Evolutionary conservation across 179 eudicot species (phyloP).

Genomic region (Monotropa hypopitys): DNA sequence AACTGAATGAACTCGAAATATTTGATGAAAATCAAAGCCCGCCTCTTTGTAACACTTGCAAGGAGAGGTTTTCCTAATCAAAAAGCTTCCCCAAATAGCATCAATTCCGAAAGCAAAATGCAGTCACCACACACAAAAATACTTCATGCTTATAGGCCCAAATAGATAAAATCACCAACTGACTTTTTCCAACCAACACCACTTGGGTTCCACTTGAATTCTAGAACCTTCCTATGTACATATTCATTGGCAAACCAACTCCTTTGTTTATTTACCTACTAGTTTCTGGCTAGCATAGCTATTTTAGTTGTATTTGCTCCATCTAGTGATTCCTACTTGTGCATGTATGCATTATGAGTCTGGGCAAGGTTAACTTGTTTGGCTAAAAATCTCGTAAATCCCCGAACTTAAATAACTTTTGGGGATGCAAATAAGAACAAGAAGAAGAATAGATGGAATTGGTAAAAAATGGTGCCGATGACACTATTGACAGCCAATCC

Average conservation of each 20-base stretch:
- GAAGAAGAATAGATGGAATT: not conserved
- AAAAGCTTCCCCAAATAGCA: too few species aligned
- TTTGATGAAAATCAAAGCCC: too few species aligned
- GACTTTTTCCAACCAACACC: not conserved
- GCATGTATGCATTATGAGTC: not conserved
- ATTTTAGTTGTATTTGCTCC: not conserved
- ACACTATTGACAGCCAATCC: not conserved
- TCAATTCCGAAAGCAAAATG: too few species aligned
- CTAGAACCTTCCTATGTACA: not conserved
- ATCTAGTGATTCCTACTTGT: not conserved
- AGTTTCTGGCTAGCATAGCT: not conserved
- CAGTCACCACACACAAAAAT: not conserved
- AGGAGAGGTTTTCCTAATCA: too few species aligned
- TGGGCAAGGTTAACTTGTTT: too few species aligned
- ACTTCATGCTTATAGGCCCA: not conserved
- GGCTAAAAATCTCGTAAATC: too few species aligned
- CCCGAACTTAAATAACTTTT: not conserved
- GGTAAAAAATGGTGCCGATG: not conserved
- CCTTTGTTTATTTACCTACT: too few species aligned
- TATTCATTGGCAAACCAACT: not conserved
- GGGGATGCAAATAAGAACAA: not conserved
- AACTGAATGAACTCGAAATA: too few species aligned
- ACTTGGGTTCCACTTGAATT: not conserved
- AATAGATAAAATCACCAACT: not conserved
- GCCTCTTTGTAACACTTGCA: too few species aligned